A percentile compares a stretch with the other conserved stretches of the same genome.
Evolutionary conservation across 108 stramenopile genomes (phyloP).

Genomic region (Cyclotella sp.): DNA sequence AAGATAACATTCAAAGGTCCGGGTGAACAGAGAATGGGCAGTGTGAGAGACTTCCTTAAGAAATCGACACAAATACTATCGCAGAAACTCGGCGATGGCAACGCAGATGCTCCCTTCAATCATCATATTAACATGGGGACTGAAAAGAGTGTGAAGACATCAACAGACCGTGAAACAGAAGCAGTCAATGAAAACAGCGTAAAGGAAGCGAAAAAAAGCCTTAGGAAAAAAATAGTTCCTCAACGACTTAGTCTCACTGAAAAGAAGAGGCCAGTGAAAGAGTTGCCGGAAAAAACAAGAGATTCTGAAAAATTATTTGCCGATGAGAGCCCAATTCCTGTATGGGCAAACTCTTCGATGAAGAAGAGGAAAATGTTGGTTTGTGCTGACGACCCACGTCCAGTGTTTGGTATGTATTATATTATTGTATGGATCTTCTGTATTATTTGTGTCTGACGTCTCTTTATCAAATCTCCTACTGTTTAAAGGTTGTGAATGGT

Average conservation of each 20-base stretch:
- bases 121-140: no score
- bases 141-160: no score
- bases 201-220: no score
- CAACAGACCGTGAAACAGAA: no score
- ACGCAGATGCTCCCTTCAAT: neutral
- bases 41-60: neutral
- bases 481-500: neutral
- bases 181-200: no score
- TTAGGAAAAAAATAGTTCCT: no score
- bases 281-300: no score
- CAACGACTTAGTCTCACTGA: no score
- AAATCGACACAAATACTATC: conserved; percentile 3
- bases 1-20: conserved; percentile 6
- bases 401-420: neutral
- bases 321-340: neutral
- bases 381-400: neutral
- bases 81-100: neutral
- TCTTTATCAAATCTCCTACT: no score
- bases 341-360: neutral
- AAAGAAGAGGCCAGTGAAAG: no score
- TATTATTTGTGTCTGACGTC: no score
- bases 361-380: neutral
- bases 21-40: neutral
- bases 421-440: neutral
- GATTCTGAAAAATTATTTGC: no score